Base-by-base conservation (phyloP, 768 basidiomycete species). In the Podaxis sp. region DNA sequence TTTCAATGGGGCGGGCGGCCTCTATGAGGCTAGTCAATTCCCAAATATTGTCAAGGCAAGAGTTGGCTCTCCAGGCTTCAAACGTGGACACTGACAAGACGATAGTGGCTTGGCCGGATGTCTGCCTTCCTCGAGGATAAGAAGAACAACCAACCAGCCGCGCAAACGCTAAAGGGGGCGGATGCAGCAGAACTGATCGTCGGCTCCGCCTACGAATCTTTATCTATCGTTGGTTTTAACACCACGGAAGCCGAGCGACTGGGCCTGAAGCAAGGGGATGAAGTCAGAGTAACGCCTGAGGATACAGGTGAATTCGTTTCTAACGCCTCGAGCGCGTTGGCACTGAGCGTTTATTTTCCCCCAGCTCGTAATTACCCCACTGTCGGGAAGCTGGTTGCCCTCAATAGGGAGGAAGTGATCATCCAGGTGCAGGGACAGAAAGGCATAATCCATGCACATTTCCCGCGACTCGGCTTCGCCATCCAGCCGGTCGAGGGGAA, bases 361-460 rank as follows among this genome's bases (percentile, higher is more conserved):
- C 37, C 57, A 81, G 81, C 73, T 2, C 73, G 73, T 40, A 75
- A 71, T 46, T 76, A 77, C 51, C 77, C 78, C 2, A 85, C 84
- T 0, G 58, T 67, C 6, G 86, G 85, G 11, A 82, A 74, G 60
- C 75, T 88, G 9, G 74, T 86, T 9, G 80, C 76, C 0, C 73
- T 86, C 29, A 82, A 75, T 67, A 71, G 68, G 38, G 80, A 82
- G 66, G 80, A 86, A 66, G 70, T 79, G 17, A 79, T 82, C 1
- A 68, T 88, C 36, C 81, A 85, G 68, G 76, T 80, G 0, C 65
- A 74, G 49, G 80, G 76, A 2, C 64, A 71, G 0, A 70, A 72
- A n/a, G 80, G 80, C 4, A 63, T 70, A 6, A 64, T 84, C 19
- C 77, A 78, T 50, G 80, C 76, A 58, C 85, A 87, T 71, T 86